Evolutionary conservation across 1,284 basidiomycete species (phyloP).

Genomic region (Ustilago trichophora): DNA sequence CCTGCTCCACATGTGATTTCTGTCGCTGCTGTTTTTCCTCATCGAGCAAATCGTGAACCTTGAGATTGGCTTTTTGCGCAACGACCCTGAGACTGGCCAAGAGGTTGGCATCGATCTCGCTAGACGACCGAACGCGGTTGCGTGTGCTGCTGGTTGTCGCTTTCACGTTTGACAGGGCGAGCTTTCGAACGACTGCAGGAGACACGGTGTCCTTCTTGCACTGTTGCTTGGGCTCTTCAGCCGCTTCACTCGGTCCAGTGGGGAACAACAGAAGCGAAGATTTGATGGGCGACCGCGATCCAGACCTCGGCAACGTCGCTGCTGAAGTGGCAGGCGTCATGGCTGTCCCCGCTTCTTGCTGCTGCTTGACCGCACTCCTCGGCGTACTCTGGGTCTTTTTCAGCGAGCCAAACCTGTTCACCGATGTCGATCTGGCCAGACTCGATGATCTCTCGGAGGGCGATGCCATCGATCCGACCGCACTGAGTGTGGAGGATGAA

Average conservation of each 20-base stretch:
- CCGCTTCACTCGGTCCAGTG: background rate
- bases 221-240: background rate
- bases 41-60: slow-evolving; percentile 20
- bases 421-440: slow-evolving; percentile 4
- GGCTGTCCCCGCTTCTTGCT: background rate
- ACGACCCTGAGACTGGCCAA: slow-evolving; percentile 31
- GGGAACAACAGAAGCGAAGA: slow-evolving; percentile 34
- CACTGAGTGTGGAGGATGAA: slow-evolving; percentile 3
- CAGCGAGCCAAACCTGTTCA: slow-evolving; percentile 4
- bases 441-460: slow-evolving; percentile 8
- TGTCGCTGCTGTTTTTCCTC: slow-evolving; percentile 1
- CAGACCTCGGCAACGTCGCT: slow-evolving; percentile 3
- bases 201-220: too few relatives aligned
- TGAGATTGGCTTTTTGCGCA: slow-evolving; percentile 44
- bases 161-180: too few relatives aligned
- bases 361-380: background rate
- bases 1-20: background rate
- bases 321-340: background rate
- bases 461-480: background rate
- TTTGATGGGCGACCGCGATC: slow-evolving; percentile 32
- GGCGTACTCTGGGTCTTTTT: slow-evolving; percentile 8
- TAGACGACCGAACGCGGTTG: slow-evolving; percentile 8
- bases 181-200: too few relatives aligned
- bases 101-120: slow-evolving; percentile 36
- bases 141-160: background rate